phyloP scores from a whole-genome alignment of 495 filamentous ascomycete genomes.

The Physcia stellaris region DNA sequence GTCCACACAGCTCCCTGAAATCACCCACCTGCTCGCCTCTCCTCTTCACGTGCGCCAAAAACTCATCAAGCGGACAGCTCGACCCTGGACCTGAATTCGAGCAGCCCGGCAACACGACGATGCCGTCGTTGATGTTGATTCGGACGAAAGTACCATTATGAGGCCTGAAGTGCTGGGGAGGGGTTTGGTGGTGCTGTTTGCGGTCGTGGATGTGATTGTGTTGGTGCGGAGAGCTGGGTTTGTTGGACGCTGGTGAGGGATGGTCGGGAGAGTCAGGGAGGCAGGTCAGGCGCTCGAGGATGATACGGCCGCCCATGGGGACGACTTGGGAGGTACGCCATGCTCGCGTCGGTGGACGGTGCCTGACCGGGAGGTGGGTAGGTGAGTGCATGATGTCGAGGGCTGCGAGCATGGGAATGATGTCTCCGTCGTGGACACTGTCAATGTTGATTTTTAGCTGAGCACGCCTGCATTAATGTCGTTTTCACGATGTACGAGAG shows the following conservation, averaged over 20 bases:
- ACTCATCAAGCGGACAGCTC: constrained; percentile 36
- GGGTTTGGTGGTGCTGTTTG: too few relatives aligned
- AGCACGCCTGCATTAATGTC: too few relatives aligned
- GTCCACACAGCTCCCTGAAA: constrained; percentile 28
- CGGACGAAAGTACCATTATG: too few relatives aligned
- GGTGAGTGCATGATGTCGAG: constrained; percentile 37
- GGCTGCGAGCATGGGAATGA: constrained; percentile 40
- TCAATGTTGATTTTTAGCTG: too few relatives aligned
- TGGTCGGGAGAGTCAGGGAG: too few relatives aligned
- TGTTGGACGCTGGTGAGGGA: constrained; percentile 1
- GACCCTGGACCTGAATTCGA: constrained; percentile 34
- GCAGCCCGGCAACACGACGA: constrained; percentile 38
- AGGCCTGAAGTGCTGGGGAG: too few relatives aligned
- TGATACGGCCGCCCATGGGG: constrained; percentile 45
- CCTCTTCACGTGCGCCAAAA: constrained; percentile 26
- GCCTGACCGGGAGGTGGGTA: constrained; percentile 30
- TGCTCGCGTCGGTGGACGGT: constrained; percentile 25
- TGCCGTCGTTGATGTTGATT: constrained; percentile 44
- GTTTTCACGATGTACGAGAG: too few relatives aligned
- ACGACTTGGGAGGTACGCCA: constrained; percentile 43
- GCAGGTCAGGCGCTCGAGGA: constrained; percentile 40
- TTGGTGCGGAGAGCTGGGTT: too few relatives aligned
- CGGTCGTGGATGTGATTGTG: constrained; percentile 1
- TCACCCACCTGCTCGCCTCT: constrained; percentile 18
- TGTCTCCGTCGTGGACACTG: constrained; percentile 48